A percentile compares a stretch with the other conserved stretches of the same genome.
These are phyloP conservation scores for Aspergillus biplanus DNA, from an alignment of 495 filamentous ascomycete species.

Conservation along the genomic window DNA sequence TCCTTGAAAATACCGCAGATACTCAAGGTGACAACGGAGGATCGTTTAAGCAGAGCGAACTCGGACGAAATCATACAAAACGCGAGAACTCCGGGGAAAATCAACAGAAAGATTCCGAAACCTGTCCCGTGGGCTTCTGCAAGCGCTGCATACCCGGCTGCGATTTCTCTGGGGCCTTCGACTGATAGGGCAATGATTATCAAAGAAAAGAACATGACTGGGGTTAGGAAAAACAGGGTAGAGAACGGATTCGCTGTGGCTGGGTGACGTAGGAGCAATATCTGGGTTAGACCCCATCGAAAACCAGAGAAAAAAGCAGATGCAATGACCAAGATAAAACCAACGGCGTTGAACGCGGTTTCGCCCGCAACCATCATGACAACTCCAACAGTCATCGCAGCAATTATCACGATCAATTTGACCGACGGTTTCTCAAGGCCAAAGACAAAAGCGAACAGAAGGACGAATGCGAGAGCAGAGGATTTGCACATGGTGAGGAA, in stretches of 20 bases:
- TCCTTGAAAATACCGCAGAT: slow-evolving; percentile 99
- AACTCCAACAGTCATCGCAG: slow-evolving; percentile 91
- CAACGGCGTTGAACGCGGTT: slow-evolving; percentile 84
- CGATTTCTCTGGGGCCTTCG: slow-evolving; percentile 73
- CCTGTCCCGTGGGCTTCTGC: slow-evolving; percentile 65
- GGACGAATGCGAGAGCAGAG: slow-evolving; percentile 90
- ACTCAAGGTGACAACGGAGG: slow-evolving; percentile 91
- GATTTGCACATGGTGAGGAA: slow-evolving; percentile 99
- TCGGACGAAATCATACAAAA: slow-evolving; percentile 97
- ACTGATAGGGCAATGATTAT: slow-evolving; percentile 80
- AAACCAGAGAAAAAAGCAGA: slow-evolving; percentile 96
- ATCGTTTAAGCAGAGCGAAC: slow-evolving; percentile 93
- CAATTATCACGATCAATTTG: slow-evolving; percentile 83
- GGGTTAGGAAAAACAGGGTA: slow-evolving; percentile 94
- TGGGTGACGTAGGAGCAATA: slow-evolving; percentile 90
- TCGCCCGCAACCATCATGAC: slow-evolving; percentile 99
- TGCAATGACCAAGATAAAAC: slow-evolving; percentile 89
- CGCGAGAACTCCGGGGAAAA: slow-evolving; percentile 90
- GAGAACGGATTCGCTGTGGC: slow-evolving; percentile 97
- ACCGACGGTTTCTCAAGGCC: slow-evolving; percentile 86
- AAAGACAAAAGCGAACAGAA: slow-evolving; percentile 95
- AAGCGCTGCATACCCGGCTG: slow-evolving; percentile 63
- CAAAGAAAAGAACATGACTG: slow-evolving; percentile 90
- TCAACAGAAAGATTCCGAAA: slow-evolving; percentile 61
- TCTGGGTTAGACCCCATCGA: slow-evolving; percentile 96